Conservation (phyloP, 2,329 filamentous ascomycete species). For the Paecilomyces fulvus region DNA sequence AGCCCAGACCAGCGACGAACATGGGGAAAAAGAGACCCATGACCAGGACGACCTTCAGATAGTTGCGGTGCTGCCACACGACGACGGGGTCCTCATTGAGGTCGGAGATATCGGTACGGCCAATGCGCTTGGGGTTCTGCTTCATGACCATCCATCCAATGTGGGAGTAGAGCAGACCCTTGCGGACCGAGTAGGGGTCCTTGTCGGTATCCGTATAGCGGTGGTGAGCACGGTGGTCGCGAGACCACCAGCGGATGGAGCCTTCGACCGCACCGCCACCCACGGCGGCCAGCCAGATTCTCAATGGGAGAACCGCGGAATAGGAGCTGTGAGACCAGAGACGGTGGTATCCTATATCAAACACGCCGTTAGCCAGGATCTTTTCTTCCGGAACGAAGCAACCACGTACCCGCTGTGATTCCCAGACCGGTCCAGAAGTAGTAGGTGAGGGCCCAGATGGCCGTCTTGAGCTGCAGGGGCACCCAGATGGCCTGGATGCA, state of each 20-base stretch:
- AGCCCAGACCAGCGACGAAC: constrained; percentile 65
- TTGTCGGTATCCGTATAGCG: constrained; percentile 89
- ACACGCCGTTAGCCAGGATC: constrained; percentile 1
- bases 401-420: constrained; percentile 60
- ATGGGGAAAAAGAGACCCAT: constrained; percentile 73
- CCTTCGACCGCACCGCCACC: constrained; percentile 79
- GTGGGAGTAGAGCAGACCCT: constrained; percentile 76
- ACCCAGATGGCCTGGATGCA: constrained; percentile 70
- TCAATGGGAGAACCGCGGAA: constrained; percentile 65
- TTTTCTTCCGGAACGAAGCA: background rate
- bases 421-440: constrained; percentile 79
- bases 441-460: constrained; percentile 64
- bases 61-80: constrained; percentile 81
- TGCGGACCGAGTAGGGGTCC: constrained; percentile 84
- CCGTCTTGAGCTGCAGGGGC: constrained; percentile 62
- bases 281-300: constrained; percentile 72
- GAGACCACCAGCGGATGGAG: constrained; percentile 82
- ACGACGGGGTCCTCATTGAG: constrained; percentile 80
- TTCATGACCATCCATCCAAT: constrained; percentile 90
- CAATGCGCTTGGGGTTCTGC: constrained; percentile 83
- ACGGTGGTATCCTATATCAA: constrained; percentile 59
- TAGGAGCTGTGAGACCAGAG: constrained; percentile 82
- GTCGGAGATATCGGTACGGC: constrained; percentile 80
- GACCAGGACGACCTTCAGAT: constrained; percentile 67
- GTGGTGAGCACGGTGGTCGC: constrained; percentile 80